Evolutionary conservation across 805 yeast genomes (phyloP).

Genomic region (Tetrapisispora phaffii): DNA sequence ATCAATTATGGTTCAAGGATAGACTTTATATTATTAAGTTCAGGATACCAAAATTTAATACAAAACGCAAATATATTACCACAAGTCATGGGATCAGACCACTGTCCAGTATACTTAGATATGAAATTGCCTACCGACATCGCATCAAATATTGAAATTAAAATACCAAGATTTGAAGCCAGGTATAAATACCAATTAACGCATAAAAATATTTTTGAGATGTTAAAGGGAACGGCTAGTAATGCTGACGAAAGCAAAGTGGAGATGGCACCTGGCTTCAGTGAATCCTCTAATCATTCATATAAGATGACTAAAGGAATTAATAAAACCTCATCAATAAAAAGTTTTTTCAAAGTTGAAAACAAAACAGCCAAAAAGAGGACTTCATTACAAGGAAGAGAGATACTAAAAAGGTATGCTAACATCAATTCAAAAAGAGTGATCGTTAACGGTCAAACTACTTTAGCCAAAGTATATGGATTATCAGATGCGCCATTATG

Average conservation of each 20-base stretch:
- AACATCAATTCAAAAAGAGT: background rate
- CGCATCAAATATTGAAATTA: background rate
- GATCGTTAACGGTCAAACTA: background rate
- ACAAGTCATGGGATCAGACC: constrained; percentile 76
- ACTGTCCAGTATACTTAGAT: constrained; percentile 83
- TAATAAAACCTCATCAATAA: constrained; percentile 16
- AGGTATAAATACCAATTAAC: constrained; percentile 36
- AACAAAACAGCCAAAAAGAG: background rate
- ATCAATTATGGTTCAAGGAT: constrained; percentile 82
- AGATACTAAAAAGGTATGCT: background rate
- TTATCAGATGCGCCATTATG: constrained; percentile 34
- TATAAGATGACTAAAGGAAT: background rate
- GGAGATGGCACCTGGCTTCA: background rate
- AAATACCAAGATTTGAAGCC: constrained; percentile 43
- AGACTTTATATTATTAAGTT: constrained; percentile 57
- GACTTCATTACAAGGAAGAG: background rate
- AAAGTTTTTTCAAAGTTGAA: constrained; percentile 1
- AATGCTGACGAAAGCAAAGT: background rate
- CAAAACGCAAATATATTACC: constrained; percentile 50
- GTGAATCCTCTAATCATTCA: background rate
- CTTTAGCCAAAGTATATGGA: background rate
- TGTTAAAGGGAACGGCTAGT: constrained; percentile 23
- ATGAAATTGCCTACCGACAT: constrained; percentile 24
- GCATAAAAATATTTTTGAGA: constrained; percentile 28
- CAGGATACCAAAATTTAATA: constrained; percentile 27